Evolutionary conservation across 139 green algal species (phyloP), one percentile per base, ranked within the genome.

Genomic region (Trebouxia sp.): DNA sequence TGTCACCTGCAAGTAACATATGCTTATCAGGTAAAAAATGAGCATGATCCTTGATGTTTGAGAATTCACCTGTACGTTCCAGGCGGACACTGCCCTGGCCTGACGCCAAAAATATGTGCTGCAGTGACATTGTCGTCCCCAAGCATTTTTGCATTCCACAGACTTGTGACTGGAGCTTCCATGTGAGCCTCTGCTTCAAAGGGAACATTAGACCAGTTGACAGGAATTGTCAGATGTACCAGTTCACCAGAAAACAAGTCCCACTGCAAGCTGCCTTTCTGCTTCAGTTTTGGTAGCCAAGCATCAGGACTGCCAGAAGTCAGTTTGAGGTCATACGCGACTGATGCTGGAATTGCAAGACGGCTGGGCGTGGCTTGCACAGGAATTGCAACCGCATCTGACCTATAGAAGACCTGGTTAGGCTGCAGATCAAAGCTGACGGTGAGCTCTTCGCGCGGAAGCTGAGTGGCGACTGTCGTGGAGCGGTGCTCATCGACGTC

Each of bases 81-180:
- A 26, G 87, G 85, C 1, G 87, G 87, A 70, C 87, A 91, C n/a
- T 87, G 75, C 30, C 85, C 87, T 10, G 41, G 39, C 24, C 32
- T n/a, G 14, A 85, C 82, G 26, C 87, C 87, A 80, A 91, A 88
- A 5, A 91, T 20, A 50, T 91, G 87, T 22, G 86, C 38, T 1
- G 82, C 83, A 5, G 83, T 74, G 0, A 35, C 50, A n/a, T 65
- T 58, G 0, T 26, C 10, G 37, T 17, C 10, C 11, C 53, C 62
- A 15, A 42, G 20, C 10, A 82, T 45, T 6, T 3, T 38, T 3
- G 85, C 82, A 26, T 69, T 70, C 50, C 65, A 90, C 11, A 81
- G 5, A 6, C 45, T 39, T 5, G 62, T 30, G 2, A 90, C 39
- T 12, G 70, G 22, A 35, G 87, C 35, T 12, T 50, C 72, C 17